Evolutionary conservation across 345 rosid species (phyloP).

Genomic region (Garcia nutans): DNA sequence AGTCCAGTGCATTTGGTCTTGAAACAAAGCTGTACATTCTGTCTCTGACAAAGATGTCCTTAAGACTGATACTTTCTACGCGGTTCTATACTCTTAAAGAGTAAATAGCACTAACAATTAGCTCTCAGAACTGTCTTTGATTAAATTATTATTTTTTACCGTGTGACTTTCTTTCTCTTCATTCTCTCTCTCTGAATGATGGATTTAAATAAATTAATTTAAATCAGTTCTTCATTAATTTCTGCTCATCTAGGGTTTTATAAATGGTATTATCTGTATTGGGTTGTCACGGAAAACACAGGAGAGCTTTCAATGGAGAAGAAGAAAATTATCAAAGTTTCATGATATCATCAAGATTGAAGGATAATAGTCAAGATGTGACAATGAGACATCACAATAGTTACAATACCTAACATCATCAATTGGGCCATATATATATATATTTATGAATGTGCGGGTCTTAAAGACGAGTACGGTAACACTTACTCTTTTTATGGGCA

Average conservation of each 20-base stretch:
- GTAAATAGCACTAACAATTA: background rate
- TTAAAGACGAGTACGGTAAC: background rate
- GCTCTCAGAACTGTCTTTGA: background rate
- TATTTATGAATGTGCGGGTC: background rate
- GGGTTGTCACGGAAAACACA: no score
- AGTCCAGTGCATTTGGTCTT: background rate
- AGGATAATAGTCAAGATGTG: background rate
- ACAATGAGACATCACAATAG: background rate
- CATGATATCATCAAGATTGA: background rate
- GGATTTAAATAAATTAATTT: no score
- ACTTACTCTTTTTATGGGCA: conserved; percentile 4
- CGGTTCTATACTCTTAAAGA: background rate
- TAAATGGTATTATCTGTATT: no score
- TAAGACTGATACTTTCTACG: background rate
- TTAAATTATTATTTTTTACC: background rate
- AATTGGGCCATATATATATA: background rate
- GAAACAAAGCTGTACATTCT: background rate
- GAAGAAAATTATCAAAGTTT: background rate
- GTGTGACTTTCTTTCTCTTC: no score
- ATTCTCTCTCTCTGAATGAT: background rate
- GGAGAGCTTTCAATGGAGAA: no score
- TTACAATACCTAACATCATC: background rate
- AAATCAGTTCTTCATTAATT: no score
- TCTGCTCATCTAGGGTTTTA: no score
- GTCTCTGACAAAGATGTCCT: background rate